Conservation (phyloP, 345 rosid species). For the Moricandia arvensis region DNA sequence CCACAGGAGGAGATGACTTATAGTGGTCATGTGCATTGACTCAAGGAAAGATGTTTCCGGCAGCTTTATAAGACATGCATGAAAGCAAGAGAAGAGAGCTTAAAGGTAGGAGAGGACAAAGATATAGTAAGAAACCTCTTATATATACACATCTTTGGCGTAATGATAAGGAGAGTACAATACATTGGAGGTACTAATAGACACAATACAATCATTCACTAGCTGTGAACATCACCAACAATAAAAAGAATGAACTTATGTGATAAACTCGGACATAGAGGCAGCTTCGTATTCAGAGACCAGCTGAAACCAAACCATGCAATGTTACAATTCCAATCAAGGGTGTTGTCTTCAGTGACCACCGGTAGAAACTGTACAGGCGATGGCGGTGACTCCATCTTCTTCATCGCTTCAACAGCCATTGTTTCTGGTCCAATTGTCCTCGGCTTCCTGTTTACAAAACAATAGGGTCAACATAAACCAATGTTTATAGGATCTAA, state of each 20-base stretch:
- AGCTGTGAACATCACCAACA: neutral
- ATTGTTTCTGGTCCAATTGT: constrained; percentile 79
- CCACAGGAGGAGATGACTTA: neutral
- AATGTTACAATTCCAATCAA: constrained; percentile 88
- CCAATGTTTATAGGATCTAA: neutral
- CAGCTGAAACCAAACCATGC: constrained; percentile 95
- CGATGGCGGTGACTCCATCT: constrained; percentile 97
- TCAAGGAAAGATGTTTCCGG: neutral
- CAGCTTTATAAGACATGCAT: neutral
- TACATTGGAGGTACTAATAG: constrained; percentile 4
- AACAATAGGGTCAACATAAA: neutral
- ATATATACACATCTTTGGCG: constrained; percentile 20
- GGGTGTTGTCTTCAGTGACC: constrained; percentile 48
- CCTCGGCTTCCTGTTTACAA: constrained; percentile 75
- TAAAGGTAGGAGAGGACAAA: neutral
- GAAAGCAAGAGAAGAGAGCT: neutral
- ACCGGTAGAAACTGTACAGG: constrained; percentile 96
- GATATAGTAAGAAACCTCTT: neutral
- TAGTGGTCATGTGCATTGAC: neutral
- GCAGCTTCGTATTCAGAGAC: constrained; percentile 46
- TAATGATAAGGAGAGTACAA: constrained; percentile 4
- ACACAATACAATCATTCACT: constrained; percentile 23
- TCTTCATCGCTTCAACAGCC: constrained; percentile 99
- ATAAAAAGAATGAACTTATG: constrained; percentile 30
- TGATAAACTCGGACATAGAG: constrained; percentile 14